These are phyloP conservation scores for Chalciporus piperatus DNA, from an alignment of 768 basidiomycete species.

Conservation along the genomic window DNA sequence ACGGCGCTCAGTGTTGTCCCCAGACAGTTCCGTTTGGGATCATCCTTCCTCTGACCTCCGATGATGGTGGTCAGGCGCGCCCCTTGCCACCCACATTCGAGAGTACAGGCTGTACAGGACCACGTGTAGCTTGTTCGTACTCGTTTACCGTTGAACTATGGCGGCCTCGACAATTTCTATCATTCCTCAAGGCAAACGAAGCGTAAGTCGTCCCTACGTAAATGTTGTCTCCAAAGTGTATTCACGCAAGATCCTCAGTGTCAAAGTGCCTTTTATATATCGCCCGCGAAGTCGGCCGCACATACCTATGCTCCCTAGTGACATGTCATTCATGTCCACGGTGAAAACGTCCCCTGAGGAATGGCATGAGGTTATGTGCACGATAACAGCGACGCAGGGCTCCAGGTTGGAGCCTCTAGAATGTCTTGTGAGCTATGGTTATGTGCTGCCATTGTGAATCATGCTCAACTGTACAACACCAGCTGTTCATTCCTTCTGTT, in stretches of 20 bases:
- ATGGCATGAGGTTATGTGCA: slow-evolving; percentile 52
- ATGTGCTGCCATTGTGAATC: neutral
- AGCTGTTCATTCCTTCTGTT: slow-evolving; percentile 62
- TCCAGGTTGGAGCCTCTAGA: slow-evolving; percentile 40
- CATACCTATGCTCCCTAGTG: slow-evolving; percentile 46
- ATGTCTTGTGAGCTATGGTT: slow-evolving; percentile 44
- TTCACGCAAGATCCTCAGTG: slow-evolving; percentile 29
- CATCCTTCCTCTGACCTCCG: slow-evolving; percentile 46
- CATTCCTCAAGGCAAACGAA: slow-evolving; percentile 46
- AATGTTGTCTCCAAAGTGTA: neutral
- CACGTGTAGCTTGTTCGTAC: slow-evolving; percentile 42
- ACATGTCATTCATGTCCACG: slow-evolving; percentile 50
- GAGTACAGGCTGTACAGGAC: neutral
- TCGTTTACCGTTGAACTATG: slow-evolving; percentile 42
- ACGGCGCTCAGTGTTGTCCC: slow-evolving; percentile 28
- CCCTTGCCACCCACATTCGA: slow-evolving; percentile 52
- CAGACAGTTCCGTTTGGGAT: slow-evolving; percentile 40
- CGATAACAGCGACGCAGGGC: slow-evolving; percentile 37
- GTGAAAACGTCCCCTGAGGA: slow-evolving; percentile 66
- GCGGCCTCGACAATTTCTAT: slow-evolving; percentile 38
- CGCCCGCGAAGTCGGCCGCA: slow-evolving; percentile 53
- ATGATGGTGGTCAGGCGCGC: slow-evolving; percentile 29
- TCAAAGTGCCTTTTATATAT: slow-evolving; percentile 51
- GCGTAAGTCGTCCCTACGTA: slow-evolving; percentile 32
- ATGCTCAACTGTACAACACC: neutral